A percentile compares a stretch with the other conserved stretches of the same genome.
phyloP scores from a whole-genome alignment of 352 stramenopile species.

The Phytophthora cactorum region DNA sequence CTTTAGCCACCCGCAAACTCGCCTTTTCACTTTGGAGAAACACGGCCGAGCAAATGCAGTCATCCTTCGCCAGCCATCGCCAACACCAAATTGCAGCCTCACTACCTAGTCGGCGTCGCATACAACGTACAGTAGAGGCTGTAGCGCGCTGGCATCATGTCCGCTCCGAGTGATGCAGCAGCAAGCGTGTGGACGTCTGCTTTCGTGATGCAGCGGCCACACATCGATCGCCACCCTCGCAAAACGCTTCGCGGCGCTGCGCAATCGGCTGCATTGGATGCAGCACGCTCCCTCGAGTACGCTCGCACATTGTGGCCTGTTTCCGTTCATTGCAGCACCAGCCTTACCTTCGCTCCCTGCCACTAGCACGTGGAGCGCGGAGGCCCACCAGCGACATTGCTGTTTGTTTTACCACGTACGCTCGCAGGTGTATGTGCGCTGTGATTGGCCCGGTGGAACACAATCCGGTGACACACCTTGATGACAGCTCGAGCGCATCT shows the following conservation, averaged over 20 bases:
- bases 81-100: neutral
- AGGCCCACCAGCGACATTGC: neutral
- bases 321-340: slow-evolving; percentile 15
- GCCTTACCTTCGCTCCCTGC: slow-evolving; percentile 11
- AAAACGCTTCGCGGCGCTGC: slow-evolving; percentile 11
- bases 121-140: neutral
- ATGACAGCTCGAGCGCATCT: slow-evolving; percentile 18
- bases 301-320: slow-evolving; percentile 29
- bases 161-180: too few species aligned
- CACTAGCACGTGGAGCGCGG: slow-evolving; percentile 1
- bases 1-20: too few species aligned
- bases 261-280: slow-evolving; percentile 34
- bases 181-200: too few species aligned
- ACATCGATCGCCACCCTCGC: neutral
- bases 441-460: slow-evolving; percentile 14
- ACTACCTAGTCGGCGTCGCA: neutral
- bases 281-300: slow-evolving; percentile 28
- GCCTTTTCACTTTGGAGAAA: neutral
- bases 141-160: neutral
- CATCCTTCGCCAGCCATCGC: neutral
- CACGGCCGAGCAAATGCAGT: neutral
- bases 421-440: slow-evolving; percentile 20
- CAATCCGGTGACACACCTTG: slow-evolving; percentile 10
- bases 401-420: slow-evolving; percentile 20
- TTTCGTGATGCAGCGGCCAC: neutral